Evolutionary conservation across 139 green algal species (phyloP).

Genomic region (Chlorokybus atmophyticus): DNA sequence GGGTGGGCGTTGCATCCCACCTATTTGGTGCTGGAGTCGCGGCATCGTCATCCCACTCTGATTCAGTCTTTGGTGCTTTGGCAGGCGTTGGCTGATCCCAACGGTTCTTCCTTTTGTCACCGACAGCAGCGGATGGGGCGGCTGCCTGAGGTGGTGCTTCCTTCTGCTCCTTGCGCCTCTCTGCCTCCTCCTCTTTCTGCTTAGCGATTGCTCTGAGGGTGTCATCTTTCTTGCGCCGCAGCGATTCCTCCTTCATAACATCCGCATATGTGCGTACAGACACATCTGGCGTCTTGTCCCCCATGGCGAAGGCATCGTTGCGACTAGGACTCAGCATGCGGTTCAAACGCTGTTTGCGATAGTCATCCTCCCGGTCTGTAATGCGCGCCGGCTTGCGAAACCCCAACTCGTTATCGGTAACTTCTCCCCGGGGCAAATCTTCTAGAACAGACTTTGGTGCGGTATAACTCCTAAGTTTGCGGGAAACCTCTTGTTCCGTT

Average conservation of each 20-base stretch:
- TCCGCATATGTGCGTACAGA: slow-evolving; percentile 77
- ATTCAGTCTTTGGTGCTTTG: slow-evolving; percentile 36
- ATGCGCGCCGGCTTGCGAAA: slow-evolving; percentile 40
- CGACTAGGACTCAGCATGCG: slow-evolving; percentile 73
- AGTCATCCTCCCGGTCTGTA: slow-evolving; percentile 82
- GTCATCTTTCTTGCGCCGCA: slow-evolving; percentile 77
- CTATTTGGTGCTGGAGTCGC: too few relatives aligned
- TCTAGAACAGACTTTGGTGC: slow-evolving; percentile 52
- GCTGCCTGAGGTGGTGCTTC: slow-evolving; percentile 6
- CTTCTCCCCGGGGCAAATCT: slow-evolving; percentile 45
- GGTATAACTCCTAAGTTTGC: slow-evolving; percentile 57
- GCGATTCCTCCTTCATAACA: slow-evolving; percentile 63
- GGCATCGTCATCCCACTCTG: slow-evolving; percentile 71
- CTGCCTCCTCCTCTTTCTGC: slow-evolving; percentile 53
- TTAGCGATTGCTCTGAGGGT: slow-evolving; percentile 78
- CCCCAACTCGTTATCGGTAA: slow-evolving; percentile 21
- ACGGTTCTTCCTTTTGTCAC: slow-evolving; percentile 54
- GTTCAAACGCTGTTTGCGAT: slow-evolving; percentile 57
- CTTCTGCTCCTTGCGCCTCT: slow-evolving; percentile 16
- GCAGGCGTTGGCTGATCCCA: slow-evolving; percentile 81
- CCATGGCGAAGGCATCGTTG: slow-evolving; percentile 79
- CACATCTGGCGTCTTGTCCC: slow-evolving; percentile 62
- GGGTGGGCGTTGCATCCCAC: slow-evolving; percentile 26
- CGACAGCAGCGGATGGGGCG: slow-evolving; percentile 24
- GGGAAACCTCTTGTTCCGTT: slow-evolving; percentile 22